Evolutionary conservation across 495 filamentous ascomycete species (phyloP), one percentile per base, ranked within the genome.

Genomic region (Penicillium herquei): DNA sequence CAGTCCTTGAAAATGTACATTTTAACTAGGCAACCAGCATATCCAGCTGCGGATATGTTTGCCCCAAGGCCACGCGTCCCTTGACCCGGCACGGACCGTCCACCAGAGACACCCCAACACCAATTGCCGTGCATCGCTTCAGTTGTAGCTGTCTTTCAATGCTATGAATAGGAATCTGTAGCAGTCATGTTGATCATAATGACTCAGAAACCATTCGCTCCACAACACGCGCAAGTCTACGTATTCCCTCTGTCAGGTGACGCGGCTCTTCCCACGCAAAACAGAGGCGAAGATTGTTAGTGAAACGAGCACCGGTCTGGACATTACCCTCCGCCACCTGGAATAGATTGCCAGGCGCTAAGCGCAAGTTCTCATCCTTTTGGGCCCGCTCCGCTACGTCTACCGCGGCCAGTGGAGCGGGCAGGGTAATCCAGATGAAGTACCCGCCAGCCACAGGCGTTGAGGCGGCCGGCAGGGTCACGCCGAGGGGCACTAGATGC

Each of bases 361-460:
- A 69, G 16, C 84, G 70, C 51, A 96, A 62, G 34, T 81, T 82
- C 64, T 87, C 21, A 81, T 45, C 85, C 76, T 3, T 71, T 64
- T 60, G 74, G 7, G 83, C 82, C 32, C 69, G 68, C 49, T 74
- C 56, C 10, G 83, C 81, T 12, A 95, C 73, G n/a, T 73, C 78
- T 32, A 66, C 66, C 2, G 84, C 84, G 17, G 62, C 69, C 10
- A 84, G 60, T 5, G 66, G 64, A 14, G 60, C 49, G 0, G 88
- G 88, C 14, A 96, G 69, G 8, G 72, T 70, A 14, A 94, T 62
- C 90, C 91, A 96, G 34, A 92, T 71, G 65, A 94, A 95, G 68
- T 91, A 95, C 0, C 91, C 91, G 0, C 91, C 91, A 0, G 70
- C 68, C 7, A 69, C 52, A 3, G 56, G 52, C 16, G 43, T 10